phyloP scores from a whole-genome alignment of 257 asterid species.

The Petunia axillaris region DNA sequence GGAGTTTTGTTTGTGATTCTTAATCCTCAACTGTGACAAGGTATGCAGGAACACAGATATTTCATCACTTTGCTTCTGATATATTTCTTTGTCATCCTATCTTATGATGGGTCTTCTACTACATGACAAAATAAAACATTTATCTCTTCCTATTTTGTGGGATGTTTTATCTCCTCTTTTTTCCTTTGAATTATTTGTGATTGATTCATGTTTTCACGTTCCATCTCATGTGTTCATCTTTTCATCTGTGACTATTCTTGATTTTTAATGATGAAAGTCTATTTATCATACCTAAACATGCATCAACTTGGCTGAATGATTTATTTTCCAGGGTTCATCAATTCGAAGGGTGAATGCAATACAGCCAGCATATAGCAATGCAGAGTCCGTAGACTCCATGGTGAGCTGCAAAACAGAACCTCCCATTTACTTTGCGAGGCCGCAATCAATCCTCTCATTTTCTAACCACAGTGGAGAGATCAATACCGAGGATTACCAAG shows the following conservation, averaged over 20 bases:
- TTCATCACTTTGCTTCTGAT: too few species aligned
- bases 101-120: conserved; percentile 1
- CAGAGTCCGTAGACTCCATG: conserved; percentile 41
- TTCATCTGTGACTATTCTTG: not conserved
- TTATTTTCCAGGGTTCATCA: conserved; percentile 34
- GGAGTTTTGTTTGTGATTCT: too few species aligned
- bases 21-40: too few species aligned
- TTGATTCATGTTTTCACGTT: not conserved
- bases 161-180: not conserved
- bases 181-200: conserved; percentile 16
- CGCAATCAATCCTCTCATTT: conserved; percentile 48
- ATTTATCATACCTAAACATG: not conserved
- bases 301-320: conserved; percentile 5
- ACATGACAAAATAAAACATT: not conserved
- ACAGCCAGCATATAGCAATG: conserved; percentile 50
- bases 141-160: not conserved
- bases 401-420: conserved; percentile 57
- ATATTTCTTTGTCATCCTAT: too few species aligned
- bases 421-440: conserved; percentile 34
- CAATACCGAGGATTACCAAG: conserved; percentile 43
- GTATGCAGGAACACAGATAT: too few species aligned
- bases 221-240: not conserved
- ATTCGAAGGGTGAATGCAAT: conserved; percentile 37
- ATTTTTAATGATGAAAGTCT: not conserved
- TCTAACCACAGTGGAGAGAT: conserved; percentile 39